Percentiles rank a stretch among this genome's conserved stretches.
Evolutionary conservation across 768 basidiomycete genomes (phyloP).

Genomic region (Rubroboletus pulcherrimus): DNA sequence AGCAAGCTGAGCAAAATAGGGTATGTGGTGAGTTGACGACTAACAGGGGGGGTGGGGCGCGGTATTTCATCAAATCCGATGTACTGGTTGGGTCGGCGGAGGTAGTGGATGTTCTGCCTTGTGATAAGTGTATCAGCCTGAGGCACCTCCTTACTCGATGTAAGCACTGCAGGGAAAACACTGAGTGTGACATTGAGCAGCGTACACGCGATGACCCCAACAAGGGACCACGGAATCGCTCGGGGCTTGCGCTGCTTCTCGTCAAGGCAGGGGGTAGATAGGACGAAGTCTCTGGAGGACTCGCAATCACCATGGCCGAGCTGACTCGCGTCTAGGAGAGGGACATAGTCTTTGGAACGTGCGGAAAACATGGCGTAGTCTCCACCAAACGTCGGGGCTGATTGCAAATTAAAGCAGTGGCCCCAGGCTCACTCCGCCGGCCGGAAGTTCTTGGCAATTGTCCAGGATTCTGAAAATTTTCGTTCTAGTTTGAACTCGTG

Average conservation of each 20-base stretch:
- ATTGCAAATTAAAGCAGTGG: too few relatives aligned
- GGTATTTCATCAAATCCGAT: slow-evolving; percentile 9
- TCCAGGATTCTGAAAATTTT: too few relatives aligned
- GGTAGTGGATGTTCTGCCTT: slow-evolving; percentile 7
- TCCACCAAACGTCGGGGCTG: too few relatives aligned
- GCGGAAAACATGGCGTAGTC: too few relatives aligned
- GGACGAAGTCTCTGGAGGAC: background rate
- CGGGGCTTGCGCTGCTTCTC: background rate
- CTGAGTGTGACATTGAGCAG: slow-evolving; percentile 6
- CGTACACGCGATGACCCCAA: slow-evolving; percentile 2
- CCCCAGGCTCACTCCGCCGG: too few relatives aligned
- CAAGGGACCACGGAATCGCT: slow-evolving; percentile 7
- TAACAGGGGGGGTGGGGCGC: background rate
- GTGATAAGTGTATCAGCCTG: background rate
- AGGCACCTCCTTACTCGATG: background rate
- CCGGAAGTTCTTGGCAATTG: too few relatives aligned
- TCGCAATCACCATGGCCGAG: too few relatives aligned
- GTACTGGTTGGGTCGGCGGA: slow-evolving; percentile 9
- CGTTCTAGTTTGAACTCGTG: too few relatives aligned
- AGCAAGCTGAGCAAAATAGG: slow-evolving; percentile 8
- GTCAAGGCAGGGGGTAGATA: background rate
- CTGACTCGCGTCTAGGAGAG: too few relatives aligned
- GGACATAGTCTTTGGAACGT: too few relatives aligned
- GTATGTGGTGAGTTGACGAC: slow-evolving; percentile 2
- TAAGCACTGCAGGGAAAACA: background rate